A percentile compares a stretch with the other conserved stretches of the same genome.
Evolutionary conservation across 2,329 filamentous ascomycete species (phyloP).

Genomic region (Ceratocystis harringtonii): DNA sequence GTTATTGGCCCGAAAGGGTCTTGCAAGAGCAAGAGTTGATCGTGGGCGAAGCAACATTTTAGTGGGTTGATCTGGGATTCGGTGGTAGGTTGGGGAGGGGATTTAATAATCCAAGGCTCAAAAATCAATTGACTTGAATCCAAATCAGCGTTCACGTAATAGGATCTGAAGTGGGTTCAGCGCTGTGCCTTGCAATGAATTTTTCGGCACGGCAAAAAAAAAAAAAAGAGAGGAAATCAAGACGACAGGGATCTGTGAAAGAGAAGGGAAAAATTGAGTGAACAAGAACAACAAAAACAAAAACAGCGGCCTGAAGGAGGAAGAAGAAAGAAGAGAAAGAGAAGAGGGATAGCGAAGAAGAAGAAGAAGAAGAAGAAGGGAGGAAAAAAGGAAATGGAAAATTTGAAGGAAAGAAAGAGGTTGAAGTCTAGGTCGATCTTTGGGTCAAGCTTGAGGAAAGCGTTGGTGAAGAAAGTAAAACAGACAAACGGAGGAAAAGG

Average conservation of each 20-base stretch:
- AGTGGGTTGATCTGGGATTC: constrained; percentile 5
- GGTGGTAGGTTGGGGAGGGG: background rate
- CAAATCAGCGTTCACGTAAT: constrained; percentile 5
- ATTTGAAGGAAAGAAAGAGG: background rate
- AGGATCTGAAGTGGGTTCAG: background rate
- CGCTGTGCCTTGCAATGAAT: constrained; percentile 1
- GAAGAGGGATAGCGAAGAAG: background rate
- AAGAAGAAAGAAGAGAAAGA: background rate
- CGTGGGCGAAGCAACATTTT: constrained; percentile 13
- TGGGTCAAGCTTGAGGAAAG: background rate
- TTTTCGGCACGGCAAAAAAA: constrained; percentile 8
- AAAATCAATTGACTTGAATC: constrained; percentile 10
- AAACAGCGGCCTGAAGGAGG: background rate
- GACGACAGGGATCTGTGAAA: constrained; percentile 1
- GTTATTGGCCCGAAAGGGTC: constrained; percentile 7
- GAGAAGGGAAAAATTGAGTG: background rate
- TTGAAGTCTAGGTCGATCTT: background rate
- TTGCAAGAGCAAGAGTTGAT: constrained; percentile 12
- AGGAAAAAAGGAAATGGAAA: background rate
- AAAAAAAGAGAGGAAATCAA: background rate
- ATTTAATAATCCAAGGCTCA: constrained; percentile 9
- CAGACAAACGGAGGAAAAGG: constrained; percentile 4
- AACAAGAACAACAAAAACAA: background rate
- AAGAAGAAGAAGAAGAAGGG: background rate
- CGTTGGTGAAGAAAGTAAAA: background rate